phyloP scores from a whole-genome alignment of 306 rosid genomes.

The Dryas drummondii region DNA sequence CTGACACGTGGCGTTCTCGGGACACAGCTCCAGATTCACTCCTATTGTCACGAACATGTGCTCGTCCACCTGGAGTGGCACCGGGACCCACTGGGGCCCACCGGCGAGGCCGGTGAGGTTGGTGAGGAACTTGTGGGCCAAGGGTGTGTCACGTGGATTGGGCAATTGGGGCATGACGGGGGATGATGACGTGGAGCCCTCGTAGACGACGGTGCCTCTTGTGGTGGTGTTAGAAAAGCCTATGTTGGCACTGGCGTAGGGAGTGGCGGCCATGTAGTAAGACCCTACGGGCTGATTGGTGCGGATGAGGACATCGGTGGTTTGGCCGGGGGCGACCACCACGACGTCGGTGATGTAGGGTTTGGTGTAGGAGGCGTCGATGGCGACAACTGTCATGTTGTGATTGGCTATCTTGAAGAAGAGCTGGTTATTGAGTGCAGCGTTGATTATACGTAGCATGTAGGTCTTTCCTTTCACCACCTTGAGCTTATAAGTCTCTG shows the following conservation, averaged over 20 bases:
- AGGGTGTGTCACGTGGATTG: conserved; percentile 31
- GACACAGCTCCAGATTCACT: conserved; percentile 29
- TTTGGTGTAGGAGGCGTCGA: conserved; percentile 56
- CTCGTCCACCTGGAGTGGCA: conserved; percentile 47
- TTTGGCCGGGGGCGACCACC: conserved; percentile 57
- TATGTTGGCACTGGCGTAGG: conserved; percentile 11
- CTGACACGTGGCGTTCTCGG: conserved; percentile 22
- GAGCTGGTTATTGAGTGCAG: conserved; percentile 59
- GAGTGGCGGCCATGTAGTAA: conserved; percentile 62
- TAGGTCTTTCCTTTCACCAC: conserved; percentile 55
- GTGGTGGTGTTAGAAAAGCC: conserved; percentile 18
- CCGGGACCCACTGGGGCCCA: conserved; percentile 53
- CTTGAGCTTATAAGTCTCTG: conserved; percentile 33
- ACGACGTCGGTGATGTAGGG: conserved; percentile 47
- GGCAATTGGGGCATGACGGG: conserved; percentile 56
- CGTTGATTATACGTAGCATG: conserved; percentile 57
- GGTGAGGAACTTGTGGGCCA: conserved; percentile 48
- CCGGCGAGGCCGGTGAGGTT: conserved; percentile 34
- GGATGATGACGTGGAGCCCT: not conserved
- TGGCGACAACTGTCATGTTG: conserved; percentile 54
- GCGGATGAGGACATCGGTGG: conserved; percentile 48
- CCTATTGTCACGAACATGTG: conserved; percentile 54
- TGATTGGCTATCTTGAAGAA: conserved; percentile 68
- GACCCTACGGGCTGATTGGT: conserved; percentile 42
- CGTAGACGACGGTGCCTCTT: conserved; percentile 41